Percentiles rank a stretch among this genome's conserved stretches.
Conservation (phyloP, 495 filamentous ascomycete species). For the Neurospora discreta region DNA sequence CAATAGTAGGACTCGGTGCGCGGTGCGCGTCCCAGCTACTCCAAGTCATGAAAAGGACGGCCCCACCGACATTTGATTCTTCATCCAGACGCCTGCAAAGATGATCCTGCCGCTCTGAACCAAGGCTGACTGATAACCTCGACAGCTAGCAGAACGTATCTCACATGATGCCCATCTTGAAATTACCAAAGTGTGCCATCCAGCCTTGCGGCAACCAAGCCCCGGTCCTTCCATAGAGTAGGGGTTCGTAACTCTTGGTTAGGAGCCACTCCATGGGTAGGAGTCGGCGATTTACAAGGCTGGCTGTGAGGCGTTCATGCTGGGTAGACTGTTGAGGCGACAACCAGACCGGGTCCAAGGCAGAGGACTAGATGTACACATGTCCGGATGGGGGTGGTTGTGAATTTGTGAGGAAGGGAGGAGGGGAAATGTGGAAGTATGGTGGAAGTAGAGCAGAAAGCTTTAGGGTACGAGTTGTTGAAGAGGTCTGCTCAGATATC, state of each 20-base stretch:
- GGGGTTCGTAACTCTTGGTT: neutral
- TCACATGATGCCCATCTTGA: neutral
- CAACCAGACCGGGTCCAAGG: neutral
- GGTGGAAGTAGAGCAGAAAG: too few relatives aligned
- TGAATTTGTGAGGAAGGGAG: neutral
- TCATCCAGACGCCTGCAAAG: neutral
- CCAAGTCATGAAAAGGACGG: neutral
- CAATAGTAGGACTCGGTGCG: neutral
- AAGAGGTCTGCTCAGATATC: slow-evolving; percentile 29
- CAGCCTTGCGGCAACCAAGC: neutral
- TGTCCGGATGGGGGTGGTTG: neutral
- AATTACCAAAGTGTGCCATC: neutral
- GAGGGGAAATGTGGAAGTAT: neutral
- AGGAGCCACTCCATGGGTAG: neutral
- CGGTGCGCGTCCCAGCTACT: neutral
- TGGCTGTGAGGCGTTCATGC: neutral
- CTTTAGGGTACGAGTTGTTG: too few relatives aligned
- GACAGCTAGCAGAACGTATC: neutral
- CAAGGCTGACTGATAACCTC: neutral
- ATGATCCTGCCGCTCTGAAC: neutral
- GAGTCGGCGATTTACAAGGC: neutral
- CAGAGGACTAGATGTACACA: neutral
- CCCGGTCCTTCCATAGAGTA: neutral
- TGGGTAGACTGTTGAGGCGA: neutral
- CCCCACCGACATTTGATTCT: neutral